Conservation (phyloP, 192 early-diverging fungal species). For the Rhizophagus sp. region DNA sequence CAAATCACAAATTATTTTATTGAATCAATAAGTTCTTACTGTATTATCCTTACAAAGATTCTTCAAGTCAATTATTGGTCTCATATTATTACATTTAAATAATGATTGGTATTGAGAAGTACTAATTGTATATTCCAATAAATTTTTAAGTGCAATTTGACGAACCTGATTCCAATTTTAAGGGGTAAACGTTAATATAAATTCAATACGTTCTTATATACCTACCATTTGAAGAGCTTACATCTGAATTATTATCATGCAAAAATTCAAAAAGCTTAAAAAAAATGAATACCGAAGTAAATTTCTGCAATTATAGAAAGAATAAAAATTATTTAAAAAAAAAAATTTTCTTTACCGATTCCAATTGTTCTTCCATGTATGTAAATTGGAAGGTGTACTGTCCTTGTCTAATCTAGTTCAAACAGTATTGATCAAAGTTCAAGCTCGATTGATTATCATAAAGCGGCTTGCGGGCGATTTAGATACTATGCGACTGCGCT, state of each 20-base stretch:
- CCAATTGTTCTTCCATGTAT: conserved; percentile 23
- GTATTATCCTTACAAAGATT: conserved; percentile 18
- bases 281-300: not conserved
- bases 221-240: not conserved
- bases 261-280: conserved; percentile 25
- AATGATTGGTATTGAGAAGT: conserved; percentile 17
- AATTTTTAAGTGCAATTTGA: conserved; percentile 7
- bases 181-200: not conserved
- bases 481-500: too few species aligned
- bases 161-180: not conserved
- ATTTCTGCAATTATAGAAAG: not conserved
- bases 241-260: conserved; percentile 20
- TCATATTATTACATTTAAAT: conserved; percentile 24
- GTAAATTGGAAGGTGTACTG: not conserved
- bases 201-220: too few species aligned
- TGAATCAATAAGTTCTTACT: not conserved
- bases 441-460: too few species aligned
- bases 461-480: too few species aligned
- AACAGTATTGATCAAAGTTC: too few species aligned
- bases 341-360: not conserved
- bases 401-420: too few species aligned
- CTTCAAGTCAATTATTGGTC: conserved; percentile 17
- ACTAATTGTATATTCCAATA: conserved; percentile 12
- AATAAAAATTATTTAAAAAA: too few species aligned
- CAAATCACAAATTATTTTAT: not conserved